Conservation (phyloP, 257 asterid genomes). For the Lavandula angustifolia region DNA sequence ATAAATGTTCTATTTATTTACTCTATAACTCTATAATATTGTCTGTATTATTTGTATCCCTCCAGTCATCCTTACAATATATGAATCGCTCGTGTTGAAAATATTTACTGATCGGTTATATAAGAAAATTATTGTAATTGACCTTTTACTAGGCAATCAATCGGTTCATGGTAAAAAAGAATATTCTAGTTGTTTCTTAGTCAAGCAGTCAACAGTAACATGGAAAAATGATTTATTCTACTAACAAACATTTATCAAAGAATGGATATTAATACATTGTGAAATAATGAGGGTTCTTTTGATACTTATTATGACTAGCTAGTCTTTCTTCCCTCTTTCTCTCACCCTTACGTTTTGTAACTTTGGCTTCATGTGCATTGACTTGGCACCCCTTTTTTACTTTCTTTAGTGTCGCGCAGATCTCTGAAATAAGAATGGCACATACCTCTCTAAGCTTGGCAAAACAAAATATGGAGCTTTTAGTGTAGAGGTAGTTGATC, state of each 20-base stretch:
- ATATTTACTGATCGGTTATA: not conserved
- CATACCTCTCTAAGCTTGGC: constrained; percentile 69
- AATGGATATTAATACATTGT: not conserved
- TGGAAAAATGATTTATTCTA: too few species aligned
- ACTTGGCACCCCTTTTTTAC: constrained; percentile 32
- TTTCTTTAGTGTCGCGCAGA: constrained; percentile 55
- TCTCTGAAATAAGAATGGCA: constrained; percentile 80
- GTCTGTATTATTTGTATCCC: not conserved
- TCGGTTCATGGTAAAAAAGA: constrained; percentile 4
- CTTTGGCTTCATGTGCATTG: not conserved
- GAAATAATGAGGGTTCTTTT: not conserved
- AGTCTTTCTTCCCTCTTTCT: not conserved
- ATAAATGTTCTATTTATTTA: not conserved
- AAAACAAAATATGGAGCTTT: constrained; percentile 61
- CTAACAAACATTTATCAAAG: not conserved
- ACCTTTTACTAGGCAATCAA: not conserved
- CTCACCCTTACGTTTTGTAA: not conserved
- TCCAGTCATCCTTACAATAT: not conserved
- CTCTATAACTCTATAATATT: too few species aligned
- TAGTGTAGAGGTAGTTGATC: constrained; percentile 85
- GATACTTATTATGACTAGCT: constrained; percentile 8
- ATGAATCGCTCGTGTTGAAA: too few species aligned
- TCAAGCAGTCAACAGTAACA: too few species aligned
- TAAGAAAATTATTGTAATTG: not conserved
- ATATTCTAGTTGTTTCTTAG: not conserved